Evolutionary conservation across 129 eudicot species (phyloP).

Genomic region (Flaveria sonorensis): DNA sequence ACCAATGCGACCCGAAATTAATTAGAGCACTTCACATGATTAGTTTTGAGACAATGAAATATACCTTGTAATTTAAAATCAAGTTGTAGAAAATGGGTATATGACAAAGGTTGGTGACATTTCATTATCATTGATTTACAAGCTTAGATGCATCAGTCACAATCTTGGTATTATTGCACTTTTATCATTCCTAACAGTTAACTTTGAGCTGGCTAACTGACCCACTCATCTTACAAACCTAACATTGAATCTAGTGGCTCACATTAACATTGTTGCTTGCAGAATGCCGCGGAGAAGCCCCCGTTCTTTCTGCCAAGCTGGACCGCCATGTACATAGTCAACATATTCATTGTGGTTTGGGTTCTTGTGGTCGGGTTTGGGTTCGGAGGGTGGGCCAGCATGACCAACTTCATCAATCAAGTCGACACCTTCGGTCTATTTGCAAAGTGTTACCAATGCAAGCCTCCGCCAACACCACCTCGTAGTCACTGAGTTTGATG

Average conservation of each 20-base stretch:
- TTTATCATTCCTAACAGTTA: conserved; percentile 11
- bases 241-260: not conserved
- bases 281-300: conserved; percentile 83
- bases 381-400: conserved; percentile 87
- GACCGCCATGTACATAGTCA: conserved; percentile 61
- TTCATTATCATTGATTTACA: conserved; percentile 34
- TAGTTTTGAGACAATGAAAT: conserved; percentile 34
- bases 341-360: conserved; percentile 64
- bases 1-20: conserved; percentile 11
- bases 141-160: conserved; percentile 31
- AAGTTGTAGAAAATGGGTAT: conserved; percentile 19
- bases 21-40: conserved; percentile 33
- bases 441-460: conserved; percentile 80
- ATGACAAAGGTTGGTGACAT: conserved; percentile 45
- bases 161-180: conserved; percentile 36
- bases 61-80: conserved; percentile 9
- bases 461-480: conserved; percentile 42
- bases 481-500: conserved; percentile 39
- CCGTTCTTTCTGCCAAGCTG: conserved; percentile 73
- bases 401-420: conserved; percentile 68
- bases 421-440: conserved; percentile 69
- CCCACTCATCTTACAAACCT: conserved; percentile 33
- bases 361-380: conserved; percentile 67
- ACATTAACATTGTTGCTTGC: conserved; percentile 25
- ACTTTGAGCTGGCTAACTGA: conserved; percentile 34